Conservation (phyloP, 495 filamentous ascomycete species). For the Penicillium flavigenum region DNA sequence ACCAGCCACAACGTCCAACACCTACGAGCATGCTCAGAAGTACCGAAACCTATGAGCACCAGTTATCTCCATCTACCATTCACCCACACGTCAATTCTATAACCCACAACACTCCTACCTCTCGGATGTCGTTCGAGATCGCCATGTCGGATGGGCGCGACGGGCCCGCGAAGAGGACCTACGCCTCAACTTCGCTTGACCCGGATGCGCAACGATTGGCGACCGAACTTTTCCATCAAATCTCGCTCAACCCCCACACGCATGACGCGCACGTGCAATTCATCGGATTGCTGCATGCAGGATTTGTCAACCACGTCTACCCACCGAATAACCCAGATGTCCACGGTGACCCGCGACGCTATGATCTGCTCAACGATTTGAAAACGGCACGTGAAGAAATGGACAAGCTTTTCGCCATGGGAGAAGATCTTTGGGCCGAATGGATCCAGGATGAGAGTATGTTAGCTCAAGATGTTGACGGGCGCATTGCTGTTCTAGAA, state of each 20-base stretch:
- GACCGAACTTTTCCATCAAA: conserved; percentile 52
- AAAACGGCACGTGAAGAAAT: conserved; percentile 63
- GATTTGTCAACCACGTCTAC: conserved; percentile 57
- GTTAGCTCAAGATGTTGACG: conserved; percentile 59
- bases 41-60: conserved; percentile 48
- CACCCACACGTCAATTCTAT: conserved; percentile 50
- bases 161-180: conserved; percentile 46
- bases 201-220: conserved; percentile 54
- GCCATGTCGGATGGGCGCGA: conserved; percentile 55
- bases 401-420: conserved; percentile 64
- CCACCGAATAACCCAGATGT: conserved; percentile 48
- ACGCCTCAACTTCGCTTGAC: conserved; percentile 51
- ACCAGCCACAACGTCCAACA: conserved; percentile 53
- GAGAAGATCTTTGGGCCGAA: conserved; percentile 63
- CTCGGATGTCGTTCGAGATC: conserved; percentile 56
- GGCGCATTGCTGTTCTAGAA: conserved; percentile 76
- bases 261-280: conserved; percentile 65
- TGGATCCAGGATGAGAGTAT: conserved; percentile 65
- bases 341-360: conserved; percentile 47
- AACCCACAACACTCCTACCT: conserved; percentile 50
- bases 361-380: conserved; percentile 62
- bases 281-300: conserved; percentile 62
- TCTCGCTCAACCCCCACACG: conserved; percentile 61
- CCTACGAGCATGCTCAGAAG: conserved; percentile 43
- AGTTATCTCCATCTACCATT: conserved; percentile 50